These are phyloP conservation scores for Umbelopsis sp. DNA, from an alignment of 192 early-diverging fungal species.

Conservation along the genomic window DNA sequence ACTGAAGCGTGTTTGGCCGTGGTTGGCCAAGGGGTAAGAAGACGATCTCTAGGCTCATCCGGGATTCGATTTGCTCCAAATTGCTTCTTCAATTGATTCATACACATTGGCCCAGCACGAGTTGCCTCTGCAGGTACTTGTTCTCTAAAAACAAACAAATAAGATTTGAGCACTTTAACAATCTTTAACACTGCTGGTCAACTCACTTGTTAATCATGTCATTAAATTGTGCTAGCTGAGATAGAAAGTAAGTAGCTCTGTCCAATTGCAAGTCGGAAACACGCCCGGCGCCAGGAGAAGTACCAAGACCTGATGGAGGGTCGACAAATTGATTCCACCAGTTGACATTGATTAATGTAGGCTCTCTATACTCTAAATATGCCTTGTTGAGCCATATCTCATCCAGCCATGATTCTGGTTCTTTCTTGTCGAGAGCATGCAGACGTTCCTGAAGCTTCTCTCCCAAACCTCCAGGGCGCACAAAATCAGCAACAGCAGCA, in stretches of 20 bases:
- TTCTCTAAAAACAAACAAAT: conserved; percentile 32
- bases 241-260: conserved; percentile 75
- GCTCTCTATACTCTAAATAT: conserved; percentile 85
- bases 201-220: conserved; percentile 65
- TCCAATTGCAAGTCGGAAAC: conserved; percentile 78
- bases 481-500: conserved; percentile 72
- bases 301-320: conserved; percentile 46
- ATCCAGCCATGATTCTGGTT: conserved; percentile 88
- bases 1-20: conserved; percentile 83
- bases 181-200: conserved; percentile 51
- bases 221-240: conserved; percentile 74
- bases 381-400: conserved; percentile 81
- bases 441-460: conserved; percentile 77
- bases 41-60: conserved; percentile 64
- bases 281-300: conserved; percentile 46
- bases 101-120: conserved; percentile 79
- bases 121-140: conserved; percentile 69
- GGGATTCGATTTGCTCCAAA: conserved; percentile 85
- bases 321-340: conserved; percentile 83
- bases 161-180: conserved; percentile 20
- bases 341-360: conserved; percentile 85
- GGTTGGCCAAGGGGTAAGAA: conserved; percentile 73
- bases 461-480: conserved; percentile 67
- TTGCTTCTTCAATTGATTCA: conserved; percentile 92
- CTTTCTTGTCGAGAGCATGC: conserved; percentile 64